Evolutionary conservation across 2,329 filamentous ascomycete genomes (phyloP).

Genomic region (Nothopassalora personata): DNA sequence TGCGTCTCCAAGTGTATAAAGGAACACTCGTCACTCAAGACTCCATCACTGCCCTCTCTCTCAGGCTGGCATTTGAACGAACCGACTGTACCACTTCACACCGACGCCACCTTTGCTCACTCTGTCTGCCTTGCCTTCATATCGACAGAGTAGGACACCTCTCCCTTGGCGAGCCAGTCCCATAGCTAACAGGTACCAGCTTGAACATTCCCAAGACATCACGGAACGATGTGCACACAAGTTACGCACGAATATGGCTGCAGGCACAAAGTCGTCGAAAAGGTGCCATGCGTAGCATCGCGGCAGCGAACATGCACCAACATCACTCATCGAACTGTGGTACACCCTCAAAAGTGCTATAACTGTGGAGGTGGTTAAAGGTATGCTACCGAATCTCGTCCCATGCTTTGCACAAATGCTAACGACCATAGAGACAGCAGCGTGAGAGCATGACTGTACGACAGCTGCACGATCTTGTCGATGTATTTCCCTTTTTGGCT

Average conservation of each 20-base stretch:
- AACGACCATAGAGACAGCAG: not conserved
- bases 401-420: not conserved
- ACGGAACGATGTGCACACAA: conserved; percentile 41
- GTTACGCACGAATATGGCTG: conserved; percentile 45
- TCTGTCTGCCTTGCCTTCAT: not conserved
- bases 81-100: not conserved
- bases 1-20: conserved; percentile 23
- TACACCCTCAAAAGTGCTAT: conserved; percentile 46
- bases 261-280: conserved; percentile 41
- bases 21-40: conserved; percentile 7
- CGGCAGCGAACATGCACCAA: conserved; percentile 38
- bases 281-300: conserved; percentile 44
- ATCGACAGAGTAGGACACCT: not conserved
- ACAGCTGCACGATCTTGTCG: not conserved
- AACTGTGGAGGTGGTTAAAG: conserved; percentile 40
- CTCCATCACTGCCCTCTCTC: not conserved
- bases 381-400: not conserved
- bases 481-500: not conserved
- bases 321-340: conserved; percentile 41
- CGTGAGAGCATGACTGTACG: not conserved
- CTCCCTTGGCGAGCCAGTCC: not conserved
- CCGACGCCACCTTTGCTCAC: not conserved
- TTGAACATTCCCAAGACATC: not conserved
- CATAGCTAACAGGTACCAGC: not conserved
- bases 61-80: not conserved